These are phyloP conservation scores for Rosellinia necatrix DNA, from an alignment of 2,329 filamentous ascomycete genomes.

Conservation along the genomic window DNA sequence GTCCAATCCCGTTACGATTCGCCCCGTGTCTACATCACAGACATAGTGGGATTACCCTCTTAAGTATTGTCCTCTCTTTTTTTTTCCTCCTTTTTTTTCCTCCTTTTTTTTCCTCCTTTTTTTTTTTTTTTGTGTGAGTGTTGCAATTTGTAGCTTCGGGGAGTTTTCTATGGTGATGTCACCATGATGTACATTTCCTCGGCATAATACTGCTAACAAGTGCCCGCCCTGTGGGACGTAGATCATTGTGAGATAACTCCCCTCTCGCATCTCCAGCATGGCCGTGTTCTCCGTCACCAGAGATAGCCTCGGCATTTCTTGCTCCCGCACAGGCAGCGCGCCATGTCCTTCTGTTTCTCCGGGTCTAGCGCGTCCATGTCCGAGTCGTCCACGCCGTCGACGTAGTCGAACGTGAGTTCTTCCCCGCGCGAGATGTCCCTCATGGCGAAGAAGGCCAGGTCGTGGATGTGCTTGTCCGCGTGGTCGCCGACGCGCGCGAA, in stretches of 20 bases:
- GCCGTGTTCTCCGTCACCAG: conserved; percentile 61
- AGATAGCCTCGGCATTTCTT: conserved; percentile 70
- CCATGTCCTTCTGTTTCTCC: conserved; percentile 57
- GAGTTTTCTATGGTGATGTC: neutral
- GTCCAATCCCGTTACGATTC: no score
- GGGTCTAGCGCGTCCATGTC: conserved; percentile 56
- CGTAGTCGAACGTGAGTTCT: conserved; percentile 81
- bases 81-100: no score
- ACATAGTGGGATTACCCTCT: no score
- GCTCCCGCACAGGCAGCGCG: conserved; percentile 65
- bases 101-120: no score
- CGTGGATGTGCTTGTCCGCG: conserved; percentile 74
- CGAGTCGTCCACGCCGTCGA: conserved; percentile 63
- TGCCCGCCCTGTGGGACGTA: neutral
- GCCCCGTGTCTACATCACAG: no score
- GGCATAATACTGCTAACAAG: neutral
- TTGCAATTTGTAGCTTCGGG: no score
- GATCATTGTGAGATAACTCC: neutral
- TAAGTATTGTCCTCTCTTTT: no score
- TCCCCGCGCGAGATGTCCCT: conserved; percentile 66
- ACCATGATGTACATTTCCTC: neutral
- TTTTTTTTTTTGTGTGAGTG: no score
- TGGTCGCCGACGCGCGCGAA: conserved; percentile 81
- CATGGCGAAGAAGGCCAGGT: conserved; percentile 76
- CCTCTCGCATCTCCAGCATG: neutral